Evolutionary conservation across 2,329 filamentous ascomycete species (phyloP).

Genomic region (Acarospora socialis): DNA sequence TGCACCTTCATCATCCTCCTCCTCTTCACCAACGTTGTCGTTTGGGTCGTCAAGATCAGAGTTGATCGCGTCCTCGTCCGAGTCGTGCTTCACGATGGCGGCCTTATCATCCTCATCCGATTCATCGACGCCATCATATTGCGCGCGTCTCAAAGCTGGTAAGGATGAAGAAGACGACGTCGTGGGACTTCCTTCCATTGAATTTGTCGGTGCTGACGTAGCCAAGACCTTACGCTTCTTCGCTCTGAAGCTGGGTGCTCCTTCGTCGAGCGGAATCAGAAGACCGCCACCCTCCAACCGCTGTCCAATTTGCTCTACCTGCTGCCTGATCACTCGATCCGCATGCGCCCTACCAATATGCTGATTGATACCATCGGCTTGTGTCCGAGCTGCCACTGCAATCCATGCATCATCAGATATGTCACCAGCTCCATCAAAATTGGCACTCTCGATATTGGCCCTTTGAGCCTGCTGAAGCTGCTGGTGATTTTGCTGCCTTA

Average conservation of each 20-base stretch:
- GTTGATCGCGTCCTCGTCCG: slow-evolving; percentile 91
- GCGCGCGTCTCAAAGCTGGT: slow-evolving; percentile 21
- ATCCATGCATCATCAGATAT: slow-evolving; percentile 42
- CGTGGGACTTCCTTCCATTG: slow-evolving; percentile 8
- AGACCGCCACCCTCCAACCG: slow-evolving; percentile 33
- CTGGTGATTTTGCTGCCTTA: slow-evolving; percentile 23
- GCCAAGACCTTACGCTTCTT: slow-evolving; percentile 24
- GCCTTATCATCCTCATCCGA: slow-evolving; percentile 40
- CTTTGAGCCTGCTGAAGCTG: slow-evolving; percentile 29
- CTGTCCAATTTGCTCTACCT: slow-evolving; percentile 27
- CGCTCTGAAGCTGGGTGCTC: slow-evolving; percentile 20
- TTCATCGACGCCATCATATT: slow-evolving; percentile 43
- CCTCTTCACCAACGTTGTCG: slow-evolving; percentile 68
- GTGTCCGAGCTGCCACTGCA: slow-evolving; percentile 29
- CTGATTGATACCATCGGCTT: slow-evolving; percentile 24
- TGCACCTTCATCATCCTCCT: slow-evolving; percentile 71
- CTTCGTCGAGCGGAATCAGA: slow-evolving; percentile 28
- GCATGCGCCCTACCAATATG: slow-evolving; percentile 23
- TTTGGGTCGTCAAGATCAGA: slow-evolving; percentile 94
- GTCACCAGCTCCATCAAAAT: slow-evolving; percentile 63
- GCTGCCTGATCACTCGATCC: slow-evolving; percentile 24
- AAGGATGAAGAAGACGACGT: slow-evolving; percentile 11
- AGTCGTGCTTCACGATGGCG: slow-evolving; percentile 12
- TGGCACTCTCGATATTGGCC: slow-evolving; percentile 35
- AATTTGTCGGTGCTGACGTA: slow-evolving; percentile 10